Base-by-base conservation (phyloP, 2,329 filamentous ascomycete genomes). In the Penicillium nordicum region DNA sequence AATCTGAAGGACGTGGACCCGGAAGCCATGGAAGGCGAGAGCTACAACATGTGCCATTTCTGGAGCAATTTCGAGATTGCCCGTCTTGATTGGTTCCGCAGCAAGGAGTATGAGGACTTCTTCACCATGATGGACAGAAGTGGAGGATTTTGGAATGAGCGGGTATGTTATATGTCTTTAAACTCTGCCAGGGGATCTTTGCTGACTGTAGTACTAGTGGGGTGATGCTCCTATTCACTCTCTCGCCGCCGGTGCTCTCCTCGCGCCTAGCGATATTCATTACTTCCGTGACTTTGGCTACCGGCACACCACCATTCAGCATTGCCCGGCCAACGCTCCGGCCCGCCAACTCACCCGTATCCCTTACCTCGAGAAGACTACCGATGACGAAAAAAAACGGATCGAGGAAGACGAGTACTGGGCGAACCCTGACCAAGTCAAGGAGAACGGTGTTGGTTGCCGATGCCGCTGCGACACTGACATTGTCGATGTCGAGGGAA, bases 21-120 rank as follows among this genome's bases (percentile, higher is more conserved):
- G 0, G 92, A 97, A 70, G 84, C 87, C 41, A 99, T 99, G 94
- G 93, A 97, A 72, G 91, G 92, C 61, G 94, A 99, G 74, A 90
- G 87, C 67, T 99, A 99, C 82, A 99, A 99, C 79, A 99, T 99
- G 94, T 99, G 94, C 74, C 94, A 99, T 80, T 99, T 97, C 80
- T 99, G 94, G 94, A 96, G 92, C 74, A 99, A 99, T 75, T 99
- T 99, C 66, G 94, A 99, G 76, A 99, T 99, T 77, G 94, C 94
- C 14, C 86, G 87, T 57, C 83, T 99, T 59, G 88, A 90, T 77
- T 99, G 92, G 86, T 97, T 97, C 84, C 86, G 94, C 66, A 97
- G 92, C 80, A 93, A 96, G 77, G 89, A 92, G 71, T 99, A 99
- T 73, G 89, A 96, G 67, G 94, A 97, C 64, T 99, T 99, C 75